Conservation (phyloP, 495 filamentous ascomycete species). For the Entonaema liquescens region DNA sequence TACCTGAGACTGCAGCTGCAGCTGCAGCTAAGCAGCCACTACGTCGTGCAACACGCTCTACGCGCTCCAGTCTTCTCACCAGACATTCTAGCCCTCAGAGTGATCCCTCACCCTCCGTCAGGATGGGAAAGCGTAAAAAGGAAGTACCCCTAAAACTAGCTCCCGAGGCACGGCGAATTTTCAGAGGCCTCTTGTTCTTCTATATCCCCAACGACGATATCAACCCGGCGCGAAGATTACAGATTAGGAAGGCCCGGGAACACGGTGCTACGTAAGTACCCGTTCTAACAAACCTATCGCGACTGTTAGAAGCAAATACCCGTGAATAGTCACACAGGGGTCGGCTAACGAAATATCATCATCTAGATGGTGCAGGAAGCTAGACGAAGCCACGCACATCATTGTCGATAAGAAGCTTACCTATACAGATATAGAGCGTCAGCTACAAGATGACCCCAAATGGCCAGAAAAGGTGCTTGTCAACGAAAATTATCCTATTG, state of each 20-base stretch:
- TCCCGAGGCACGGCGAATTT: slow-evolving; percentile 69
- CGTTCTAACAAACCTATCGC: neutral
- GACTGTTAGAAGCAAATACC: neutral
- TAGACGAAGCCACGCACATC: slow-evolving; percentile 69
- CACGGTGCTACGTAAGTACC: slow-evolving; percentile 67
- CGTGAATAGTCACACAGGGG: neutral
- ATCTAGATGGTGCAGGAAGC: slow-evolving; percentile 46
- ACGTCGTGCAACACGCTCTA: slow-evolving; percentile 35
- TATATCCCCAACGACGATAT: slow-evolving; percentile 86
- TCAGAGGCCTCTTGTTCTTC: slow-evolving; percentile 71
- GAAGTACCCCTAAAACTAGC: slow-evolving; percentile 49
- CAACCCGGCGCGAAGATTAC: slow-evolving; percentile 67
- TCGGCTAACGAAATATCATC: slow-evolving; percentile 10
- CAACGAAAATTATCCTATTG: slow-evolving; percentile 79
- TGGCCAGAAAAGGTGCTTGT: slow-evolving; percentile 61
- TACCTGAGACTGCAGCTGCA: slow-evolving; percentile 24
- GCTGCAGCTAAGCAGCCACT: slow-evolving; percentile 18
- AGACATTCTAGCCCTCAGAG: slow-evolving; percentile 24
- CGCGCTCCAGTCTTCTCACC: slow-evolving; percentile 9
- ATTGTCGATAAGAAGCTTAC: slow-evolving; percentile 77
- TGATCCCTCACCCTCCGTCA: slow-evolving; percentile 32
- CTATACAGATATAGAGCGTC: slow-evolving; percentile 69
- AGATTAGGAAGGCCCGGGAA: slow-evolving; percentile 78
- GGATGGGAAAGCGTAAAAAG: slow-evolving; percentile 62
- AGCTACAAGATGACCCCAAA: slow-evolving; percentile 33